These are phyloP conservation scores for Euphorbia schlechtendalii DNA, from an alignment of 441 rosid species.

Conservation along the genomic window DNA sequence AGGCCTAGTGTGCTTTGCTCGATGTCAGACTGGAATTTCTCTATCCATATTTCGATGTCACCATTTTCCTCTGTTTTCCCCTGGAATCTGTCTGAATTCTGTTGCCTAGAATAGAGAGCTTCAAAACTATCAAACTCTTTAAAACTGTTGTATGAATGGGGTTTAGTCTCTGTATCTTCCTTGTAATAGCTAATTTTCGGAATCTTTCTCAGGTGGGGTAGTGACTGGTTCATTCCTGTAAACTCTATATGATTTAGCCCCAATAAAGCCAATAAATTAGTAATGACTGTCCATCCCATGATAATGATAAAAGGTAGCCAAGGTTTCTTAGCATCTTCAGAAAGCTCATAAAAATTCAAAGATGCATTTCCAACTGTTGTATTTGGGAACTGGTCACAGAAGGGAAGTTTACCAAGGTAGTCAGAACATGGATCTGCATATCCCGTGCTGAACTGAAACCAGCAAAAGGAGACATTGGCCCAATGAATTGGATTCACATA, in stretches of 20 bases:
- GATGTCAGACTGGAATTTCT: constrained; percentile 15
- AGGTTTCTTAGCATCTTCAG: constrained; percentile 19
- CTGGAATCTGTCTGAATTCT: constrained; percentile 1
- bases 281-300: constrained; percentile 20
- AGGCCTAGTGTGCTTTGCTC: constrained; percentile 20
- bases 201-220: constrained; percentile 16
- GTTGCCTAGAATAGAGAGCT: background rate
- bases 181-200: constrained; percentile 4
- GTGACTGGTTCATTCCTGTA: constrained; percentile 20
- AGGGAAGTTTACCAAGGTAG: constrained; percentile 24
- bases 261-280: constrained; percentile 23
- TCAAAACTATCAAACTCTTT: constrained; percentile 1
- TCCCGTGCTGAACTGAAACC: constrained; percentile 19
- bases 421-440: constrained; percentile 22
- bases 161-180: constrained; percentile 6
- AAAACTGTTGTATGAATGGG: constrained; percentile 1
- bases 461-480: constrained; percentile 31
- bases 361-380: constrained; percentile 28
- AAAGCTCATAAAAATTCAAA: constrained; percentile 21
- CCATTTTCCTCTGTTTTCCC: background rate
- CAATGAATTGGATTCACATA: constrained; percentile 24
- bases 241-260: constrained; percentile 25
- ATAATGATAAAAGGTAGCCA: constrained; percentile 23
- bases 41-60: constrained; percentile 1
- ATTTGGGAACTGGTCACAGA: constrained; percentile 26